phyloP scores from a whole-genome alignment of 805 yeast species.

The Saccharomycopsis schoenii region DNA sequence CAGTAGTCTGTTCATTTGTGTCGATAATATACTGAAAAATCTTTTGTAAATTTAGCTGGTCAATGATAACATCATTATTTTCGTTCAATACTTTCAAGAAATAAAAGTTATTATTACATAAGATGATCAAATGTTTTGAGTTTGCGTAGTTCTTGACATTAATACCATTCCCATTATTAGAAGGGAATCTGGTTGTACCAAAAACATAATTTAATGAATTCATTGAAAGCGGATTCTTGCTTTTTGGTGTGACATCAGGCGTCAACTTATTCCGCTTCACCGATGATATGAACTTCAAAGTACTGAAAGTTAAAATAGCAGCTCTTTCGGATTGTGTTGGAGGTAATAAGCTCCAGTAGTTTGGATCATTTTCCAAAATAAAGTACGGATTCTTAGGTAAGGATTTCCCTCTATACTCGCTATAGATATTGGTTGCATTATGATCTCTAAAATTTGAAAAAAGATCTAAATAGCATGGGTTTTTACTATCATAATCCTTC shows the following conservation, averaged over 20 bases:
- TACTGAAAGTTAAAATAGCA: slow-evolving; percentile 53
- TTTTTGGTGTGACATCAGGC: slow-evolving; percentile 48
- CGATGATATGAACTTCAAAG: slow-evolving; percentile 45
- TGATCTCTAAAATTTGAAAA: slow-evolving; percentile 31
- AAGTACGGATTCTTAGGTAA: slow-evolving; percentile 73
- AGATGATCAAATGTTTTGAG: slow-evolving; percentile 64
- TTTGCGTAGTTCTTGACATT: slow-evolving; percentile 56
- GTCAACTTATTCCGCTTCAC: slow-evolving; percentile 34
- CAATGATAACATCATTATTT: slow-evolving; percentile 52
- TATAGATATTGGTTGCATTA: slow-evolving; percentile 47
- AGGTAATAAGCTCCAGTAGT: slow-evolving; percentile 36
- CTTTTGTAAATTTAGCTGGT: slow-evolving; percentile 53
- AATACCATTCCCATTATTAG: slow-evolving; percentile 41
- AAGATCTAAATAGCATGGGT: slow-evolving; percentile 46
- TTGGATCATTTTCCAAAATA: slow-evolving; percentile 66
- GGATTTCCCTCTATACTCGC: slow-evolving; percentile 54
- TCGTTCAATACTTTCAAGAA: slow-evolving; percentile 76
- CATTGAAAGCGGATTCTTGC: slow-evolving; percentile 52
- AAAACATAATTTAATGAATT: slow-evolving; percentile 55
- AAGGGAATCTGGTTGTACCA: slow-evolving; percentile 55
- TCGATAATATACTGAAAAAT: slow-evolving; percentile 58
- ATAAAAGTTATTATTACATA: slow-evolving; percentile 77
- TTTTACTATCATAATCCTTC: slow-evolving; percentile 32
- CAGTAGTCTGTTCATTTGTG: slow-evolving; percentile 42
- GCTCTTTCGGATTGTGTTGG: slow-evolving; percentile 63